Evolutionary conservation across 2,329 filamentous ascomycete species (phyloP).

Genomic region (Verticillium nubilum): DNA sequence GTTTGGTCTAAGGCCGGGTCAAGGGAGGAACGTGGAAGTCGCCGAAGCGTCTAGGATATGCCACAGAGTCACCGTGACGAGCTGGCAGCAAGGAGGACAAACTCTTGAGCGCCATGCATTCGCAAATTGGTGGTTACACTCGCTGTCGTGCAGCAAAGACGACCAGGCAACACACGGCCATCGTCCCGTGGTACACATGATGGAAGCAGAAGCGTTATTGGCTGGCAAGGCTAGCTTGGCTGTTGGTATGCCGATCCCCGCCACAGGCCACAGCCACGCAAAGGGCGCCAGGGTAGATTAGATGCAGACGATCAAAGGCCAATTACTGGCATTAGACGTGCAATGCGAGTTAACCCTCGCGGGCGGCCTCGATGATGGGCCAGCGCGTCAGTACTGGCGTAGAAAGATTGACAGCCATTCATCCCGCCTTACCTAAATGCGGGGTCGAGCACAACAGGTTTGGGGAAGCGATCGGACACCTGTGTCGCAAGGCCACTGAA

Average conservation of each 20-base stretch:
- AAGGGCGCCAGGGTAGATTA: background rate
- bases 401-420: background rate
- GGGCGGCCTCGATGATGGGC: background rate
- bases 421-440: background rate
- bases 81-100: background rate
- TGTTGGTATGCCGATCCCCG: background rate
- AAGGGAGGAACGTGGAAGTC: background rate
- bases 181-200: background rate
- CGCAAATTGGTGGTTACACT: background rate
- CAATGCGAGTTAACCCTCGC: background rate
- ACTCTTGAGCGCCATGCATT: background rate
- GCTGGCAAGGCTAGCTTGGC: background rate
- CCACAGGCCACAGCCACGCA: background rate
- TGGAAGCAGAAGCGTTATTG: background rate
- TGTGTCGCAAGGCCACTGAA: background rate
- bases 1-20: background rate
- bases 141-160: background rate
- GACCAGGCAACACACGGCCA: background rate
- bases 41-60: background rate
- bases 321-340: background rate
- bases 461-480: background rate
- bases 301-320: background rate
- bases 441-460: background rate
- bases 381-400: background rate
- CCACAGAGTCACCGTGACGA: background rate